Evolutionary conservation across 108 stramenopile genomes (phyloP).

Genomic region (Nitzschia putrida): DNA sequence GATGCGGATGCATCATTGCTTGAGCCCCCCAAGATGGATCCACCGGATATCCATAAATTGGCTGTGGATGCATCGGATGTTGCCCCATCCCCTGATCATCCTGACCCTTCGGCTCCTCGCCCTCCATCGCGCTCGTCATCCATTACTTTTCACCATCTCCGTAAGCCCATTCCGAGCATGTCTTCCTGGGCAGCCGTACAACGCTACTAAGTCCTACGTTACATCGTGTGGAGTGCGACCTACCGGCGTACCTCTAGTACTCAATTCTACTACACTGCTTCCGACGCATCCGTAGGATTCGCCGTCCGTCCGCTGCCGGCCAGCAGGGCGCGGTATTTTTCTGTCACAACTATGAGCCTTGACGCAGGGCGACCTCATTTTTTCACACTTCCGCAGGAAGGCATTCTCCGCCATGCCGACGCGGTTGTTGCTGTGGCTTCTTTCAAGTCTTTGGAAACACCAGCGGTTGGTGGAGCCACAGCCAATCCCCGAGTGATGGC

Average conservation of each 20-base stretch:
- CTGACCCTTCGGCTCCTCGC: slow-evolving; percentile 17
- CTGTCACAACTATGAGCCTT: too few relatives aligned
- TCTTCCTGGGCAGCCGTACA: slow-evolving; percentile 9
- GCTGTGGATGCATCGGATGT: slow-evolving; percentile 26
- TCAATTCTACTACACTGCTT: slow-evolving; percentile 1
- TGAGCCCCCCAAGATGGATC: slow-evolving; percentile 44
- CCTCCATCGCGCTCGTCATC: slow-evolving; percentile 20
- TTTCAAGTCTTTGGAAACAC: too few relatives aligned
- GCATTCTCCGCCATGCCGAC: slow-evolving; percentile 14
- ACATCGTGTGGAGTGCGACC: not conserved
- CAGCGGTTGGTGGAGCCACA: too few relatives aligned
- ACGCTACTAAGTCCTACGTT: not conserved
- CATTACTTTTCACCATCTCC: slow-evolving; percentile 7
- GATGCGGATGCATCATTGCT: slow-evolving; percentile 36
- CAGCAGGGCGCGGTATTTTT: slow-evolving; percentile 1
- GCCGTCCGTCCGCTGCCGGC: slow-evolving; percentile 2
- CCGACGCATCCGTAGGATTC: slow-evolving; percentile 1
- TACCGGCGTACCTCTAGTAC: slow-evolving; percentile 8
- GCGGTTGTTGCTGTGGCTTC: not conserved
- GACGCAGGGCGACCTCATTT: too few relatives aligned
- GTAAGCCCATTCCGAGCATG: slow-evolving; percentile 13
- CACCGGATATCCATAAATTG: slow-evolving; percentile 38
- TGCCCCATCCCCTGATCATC: slow-evolving; percentile 27
- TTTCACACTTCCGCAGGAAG: not conserved
- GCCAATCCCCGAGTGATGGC: too few relatives aligned